Conservation (phyloP, 2,329 filamentous ascomycete species). For the Boeremia lycopersici region DNA sequence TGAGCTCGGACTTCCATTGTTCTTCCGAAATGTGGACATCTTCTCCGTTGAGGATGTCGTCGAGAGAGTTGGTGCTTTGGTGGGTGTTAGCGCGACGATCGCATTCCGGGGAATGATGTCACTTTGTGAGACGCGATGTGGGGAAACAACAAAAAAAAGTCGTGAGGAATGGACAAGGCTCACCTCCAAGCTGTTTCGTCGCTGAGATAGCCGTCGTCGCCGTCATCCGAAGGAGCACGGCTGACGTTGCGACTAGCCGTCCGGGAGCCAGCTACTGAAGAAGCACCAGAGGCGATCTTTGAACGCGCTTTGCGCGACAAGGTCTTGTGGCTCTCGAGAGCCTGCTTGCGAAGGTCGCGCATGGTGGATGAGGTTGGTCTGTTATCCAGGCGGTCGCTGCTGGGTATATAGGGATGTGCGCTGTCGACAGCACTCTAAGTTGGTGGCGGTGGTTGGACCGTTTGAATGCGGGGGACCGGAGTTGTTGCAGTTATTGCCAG, state of each 20-base stretch:
- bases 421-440: conserved; percentile 3
- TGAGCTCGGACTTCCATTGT: conserved; percentile 67
- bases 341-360: conserved; percentile 70
- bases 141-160: conserved; percentile 15
- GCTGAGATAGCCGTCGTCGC: conserved; percentile 61
- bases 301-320: conserved; percentile 70
- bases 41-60: conserved; percentile 62
- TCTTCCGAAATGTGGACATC: conserved; percentile 57
- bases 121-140: conserved; percentile 20
- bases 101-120: conserved; percentile 35
- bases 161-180: conserved; percentile 23
- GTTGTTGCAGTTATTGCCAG: conserved; percentile 39
- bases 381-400: background rate
- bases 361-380: conserved; percentile 47
- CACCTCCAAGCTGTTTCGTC: conserved; percentile 66
- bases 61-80: conserved; percentile 67
- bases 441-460: conserved; percentile 15
- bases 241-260: conserved; percentile 58
- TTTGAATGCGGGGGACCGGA: conserved; percentile 32
- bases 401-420: background rate
- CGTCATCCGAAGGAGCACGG: conserved; percentile 68
- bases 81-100: conserved; percentile 30
- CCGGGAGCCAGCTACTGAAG: conserved; percentile 64
- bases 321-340: conserved; percentile 74
- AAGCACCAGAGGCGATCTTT: conserved; percentile 60